A percentile compares a stretch with the other conserved stretches of the same genome.
Conservation (phyloP, 2,329 filamentous ascomycete species). For the Alternaria novae-zelandiae region DNA sequence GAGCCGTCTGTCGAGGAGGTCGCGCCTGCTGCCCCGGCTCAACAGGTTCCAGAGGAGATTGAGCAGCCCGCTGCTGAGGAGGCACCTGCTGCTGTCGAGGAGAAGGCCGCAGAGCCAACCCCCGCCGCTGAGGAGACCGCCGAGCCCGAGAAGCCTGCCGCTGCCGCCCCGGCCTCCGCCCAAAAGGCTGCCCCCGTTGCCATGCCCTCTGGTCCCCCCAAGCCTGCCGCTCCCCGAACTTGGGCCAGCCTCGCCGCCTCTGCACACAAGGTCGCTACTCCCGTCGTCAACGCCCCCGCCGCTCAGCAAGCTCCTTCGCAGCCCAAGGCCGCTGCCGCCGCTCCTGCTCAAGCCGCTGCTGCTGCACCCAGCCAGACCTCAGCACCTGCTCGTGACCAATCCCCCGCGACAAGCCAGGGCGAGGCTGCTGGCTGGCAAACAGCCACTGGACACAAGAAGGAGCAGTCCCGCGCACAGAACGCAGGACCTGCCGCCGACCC, state of each 20-base stretch:
- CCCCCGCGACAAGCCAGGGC: slow-evolving; percentile 55
- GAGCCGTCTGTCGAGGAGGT: slow-evolving; percentile 34
- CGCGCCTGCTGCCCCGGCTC: slow-evolving; percentile 46
- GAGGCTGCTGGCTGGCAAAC: slow-evolving; percentile 83
- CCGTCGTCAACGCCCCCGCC: slow-evolving; percentile 47
- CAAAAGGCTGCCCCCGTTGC: slow-evolving; percentile 64
- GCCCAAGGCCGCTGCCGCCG: slow-evolving; percentile 36
- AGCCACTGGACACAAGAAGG: slow-evolving; percentile 78
- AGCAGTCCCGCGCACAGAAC: slow-evolving; percentile 77
- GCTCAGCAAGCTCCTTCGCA: slow-evolving; percentile 42
- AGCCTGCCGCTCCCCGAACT: slow-evolving; percentile 64
- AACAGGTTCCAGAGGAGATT: slow-evolving; percentile 42
- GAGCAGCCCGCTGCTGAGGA: slow-evolving; percentile 50
- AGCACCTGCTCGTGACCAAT: slow-evolving; percentile 46
- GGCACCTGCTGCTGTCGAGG: slow-evolving; percentile 47
- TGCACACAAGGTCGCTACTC: slow-evolving; percentile 53
- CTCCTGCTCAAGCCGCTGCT: slow-evolving; percentile 41
- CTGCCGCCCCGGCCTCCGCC: slow-evolving; percentile 64
- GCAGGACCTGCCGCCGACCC: slow-evolving; percentile 69
- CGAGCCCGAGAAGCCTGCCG: slow-evolving; percentile 67
- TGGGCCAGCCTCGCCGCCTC: slow-evolving; percentile 76
- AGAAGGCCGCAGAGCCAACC: slow-evolving; percentile 42
- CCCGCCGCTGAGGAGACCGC: slow-evolving; percentile 41
- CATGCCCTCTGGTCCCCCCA: slow-evolving; percentile 64
- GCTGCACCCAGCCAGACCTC: slow-evolving; percentile 39